A percentile compares a stretch with the other conserved stretches of the same genome.
phyloP scores from a whole-genome alignment of 2,329 filamentous ascomycete genomes.

The Diaporthe citri region DNA sequence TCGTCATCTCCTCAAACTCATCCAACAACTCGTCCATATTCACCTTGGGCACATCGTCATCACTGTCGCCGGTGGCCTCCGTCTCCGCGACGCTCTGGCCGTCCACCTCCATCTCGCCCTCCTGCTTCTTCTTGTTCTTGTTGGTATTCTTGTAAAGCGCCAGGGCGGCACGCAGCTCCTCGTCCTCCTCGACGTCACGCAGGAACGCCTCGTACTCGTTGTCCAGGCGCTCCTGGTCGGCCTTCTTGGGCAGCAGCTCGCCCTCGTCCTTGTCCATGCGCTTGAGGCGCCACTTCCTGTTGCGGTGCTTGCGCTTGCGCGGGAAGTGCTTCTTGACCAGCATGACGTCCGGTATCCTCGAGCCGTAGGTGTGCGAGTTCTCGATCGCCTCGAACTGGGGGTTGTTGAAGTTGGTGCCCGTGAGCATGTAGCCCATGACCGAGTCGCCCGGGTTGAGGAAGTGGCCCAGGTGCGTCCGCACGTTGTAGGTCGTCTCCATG shows the following conservation, averaged over 20 bases:
- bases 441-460: slow-evolving; percentile 91
- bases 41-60: slow-evolving; percentile 77
- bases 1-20: slow-evolving; percentile 90
- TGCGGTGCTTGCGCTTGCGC: slow-evolving; percentile 84
- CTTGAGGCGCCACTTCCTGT: slow-evolving; percentile 93
- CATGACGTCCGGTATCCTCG: slow-evolving; percentile 89
- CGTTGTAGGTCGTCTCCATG: slow-evolving; percentile 89
- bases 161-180: slow-evolving; percentile 85
- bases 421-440: slow-evolving; percentile 92
- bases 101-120: slow-evolving; percentile 56
- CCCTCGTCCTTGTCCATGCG: slow-evolving; percentile 92
- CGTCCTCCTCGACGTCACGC: slow-evolving; percentile 95
- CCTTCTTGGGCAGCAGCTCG: slow-evolving; percentile 86
- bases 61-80: slow-evolving; percentile 55
- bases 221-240: slow-evolving; percentile 89
- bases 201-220: slow-evolving; percentile 98
- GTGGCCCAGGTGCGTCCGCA: slow-evolving; percentile 88
- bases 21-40: slow-evolving; percentile 87
- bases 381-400: slow-evolving; percentile 86
- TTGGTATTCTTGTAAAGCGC: slow-evolving; percentile 83
- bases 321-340: slow-evolving; percentile 98
- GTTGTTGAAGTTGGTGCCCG: slow-evolving; percentile 94
- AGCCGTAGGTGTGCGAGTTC: slow-evolving; percentile 79
- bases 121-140: slow-evolving; percentile 56
- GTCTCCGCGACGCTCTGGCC: slow-evolving; percentile 34